Base-by-base conservation (phyloP, 129 eudicot genomes). In the Solidago caesia region DNA sequence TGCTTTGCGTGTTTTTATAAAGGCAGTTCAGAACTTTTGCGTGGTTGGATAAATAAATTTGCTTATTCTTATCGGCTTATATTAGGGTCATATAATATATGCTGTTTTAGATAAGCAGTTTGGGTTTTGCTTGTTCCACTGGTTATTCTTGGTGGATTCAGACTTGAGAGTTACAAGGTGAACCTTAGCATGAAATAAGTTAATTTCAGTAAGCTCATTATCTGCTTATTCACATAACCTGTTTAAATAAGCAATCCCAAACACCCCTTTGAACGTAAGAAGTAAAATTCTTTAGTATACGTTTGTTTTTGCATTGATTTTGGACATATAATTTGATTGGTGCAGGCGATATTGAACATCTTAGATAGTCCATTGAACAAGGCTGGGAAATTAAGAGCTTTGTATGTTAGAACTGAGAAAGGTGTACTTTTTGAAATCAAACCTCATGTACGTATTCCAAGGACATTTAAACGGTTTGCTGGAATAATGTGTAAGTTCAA, bases 391-490 rank as follows among this genome's bases (percentile, higher is more conserved):
- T 49, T 94, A 66, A 76, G 78, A 86, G 96, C 97, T 74, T 70
- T 94, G 72, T 94, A 94, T 81, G 99, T 94, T 64, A 91, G 83
- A 80, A 94, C 99, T 0, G 93, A 94, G 82, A 88, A 94, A 66
- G 96, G 93, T 41, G 85, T 90, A 29, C 97, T 94, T 77, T 83
- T 94, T 74, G 91, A 94, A 72, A 87, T 94, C 69, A 94, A 90
- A 63, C 99, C 99, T 75, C 86, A 87, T 75, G 96, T 85, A 74
- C 99, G 99, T 76, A 87, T 94, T 82, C 99, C 99, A 52, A 87
- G 99, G 79, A 94, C 99, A 42, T 88, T 81, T 57, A 89, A 90
- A 78, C 89, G 99, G 3, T 94, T 94, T 76, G 85, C 99, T 26
- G 99, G 99, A 58, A 83, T 94, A 84, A 94, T 94, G 87, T 82